Evolutionary conservation across 2,329 filamentous ascomycete species (phyloP).

Genomic region (Berkeleyomyces rouxiae): DNA sequence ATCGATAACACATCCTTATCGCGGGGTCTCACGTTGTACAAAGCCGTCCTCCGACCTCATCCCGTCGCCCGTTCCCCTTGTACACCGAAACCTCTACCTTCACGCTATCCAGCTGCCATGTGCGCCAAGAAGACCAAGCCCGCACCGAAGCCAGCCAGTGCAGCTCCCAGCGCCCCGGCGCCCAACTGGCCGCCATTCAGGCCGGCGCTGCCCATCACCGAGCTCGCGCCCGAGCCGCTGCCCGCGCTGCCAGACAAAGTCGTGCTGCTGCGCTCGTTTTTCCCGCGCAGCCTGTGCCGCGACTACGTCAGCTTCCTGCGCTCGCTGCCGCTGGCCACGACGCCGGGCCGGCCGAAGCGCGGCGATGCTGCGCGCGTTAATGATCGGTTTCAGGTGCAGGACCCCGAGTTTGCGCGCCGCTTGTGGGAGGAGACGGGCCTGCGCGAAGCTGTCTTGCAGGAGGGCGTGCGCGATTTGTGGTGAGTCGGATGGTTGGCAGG

Average conservation of each 20-base stretch:
- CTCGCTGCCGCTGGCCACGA: constrained; percentile 56
- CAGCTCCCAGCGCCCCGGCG: constrained; percentile 17
- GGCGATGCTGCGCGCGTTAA: constrained; percentile 76
- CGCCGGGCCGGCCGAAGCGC: constrained; percentile 59
- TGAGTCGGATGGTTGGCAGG: constrained; percentile 18
- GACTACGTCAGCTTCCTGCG: constrained; percentile 58
- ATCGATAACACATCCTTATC: not conserved
- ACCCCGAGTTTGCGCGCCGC: constrained; percentile 53
- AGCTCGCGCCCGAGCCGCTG: constrained; percentile 43
- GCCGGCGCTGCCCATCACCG: constrained; percentile 47
- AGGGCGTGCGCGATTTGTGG: constrained; percentile 27
- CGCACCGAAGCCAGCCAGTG: constrained; percentile 11
- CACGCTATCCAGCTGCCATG: not conserved
- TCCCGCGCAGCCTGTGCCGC: constrained; percentile 57
- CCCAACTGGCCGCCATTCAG: constrained; percentile 55
- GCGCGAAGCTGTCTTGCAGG: constrained; percentile 37
- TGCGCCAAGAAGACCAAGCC: constrained; percentile 16
- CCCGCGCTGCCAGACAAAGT: constrained; percentile 43
- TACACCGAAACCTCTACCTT: not conserved
- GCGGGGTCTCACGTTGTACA: not conserved
- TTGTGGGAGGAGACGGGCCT: constrained; percentile 68
- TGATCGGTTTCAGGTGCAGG: constrained; percentile 72
- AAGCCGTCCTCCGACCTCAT: not conserved
- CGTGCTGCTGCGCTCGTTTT: constrained; percentile 55
- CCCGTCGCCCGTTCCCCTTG: not conserved